Base-by-base conservation (phyloP, 352 stramenopile genomes). In the Pythium aquatile region DNA sequence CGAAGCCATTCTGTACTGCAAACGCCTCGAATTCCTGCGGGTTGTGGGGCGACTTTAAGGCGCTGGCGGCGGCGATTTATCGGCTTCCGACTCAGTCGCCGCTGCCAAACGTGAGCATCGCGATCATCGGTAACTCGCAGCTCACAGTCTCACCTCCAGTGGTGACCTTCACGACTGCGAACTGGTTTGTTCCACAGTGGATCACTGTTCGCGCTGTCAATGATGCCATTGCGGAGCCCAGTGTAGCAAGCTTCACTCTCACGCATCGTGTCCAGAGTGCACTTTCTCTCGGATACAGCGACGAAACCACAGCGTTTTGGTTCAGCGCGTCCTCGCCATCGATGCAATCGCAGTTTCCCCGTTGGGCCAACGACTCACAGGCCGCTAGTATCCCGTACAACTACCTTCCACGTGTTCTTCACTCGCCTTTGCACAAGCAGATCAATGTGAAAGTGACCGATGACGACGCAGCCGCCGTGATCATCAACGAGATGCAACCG, bases 181-280 rank as follows among this genome's bases (percentile, higher is more conserved):
- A 90, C 39, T 93, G 84, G 84, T 90, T 85, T 47, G 11, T 83
- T 2, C 81, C 82, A 0, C 84, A 91, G 47, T 69, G 57, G 35
- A 73, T 93, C 8, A 67, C 68, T 1, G 76, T 91, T 8, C 53
- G 54, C 28, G 84, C 82, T 11, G 57, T 81, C 0, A 67, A 89
- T 26, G 74, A 93, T 28, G 48, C 64, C 0, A 52, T 90, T 6
- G 77, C 77, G 14, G 73, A 89, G 28, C 49, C 60, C 14, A 69
- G 78, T 3, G 20, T 59, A 8, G 58, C 65, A 0, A 72, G 70
- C 29, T 72, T 73, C 13, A 73, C 61, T 8, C 76, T 93, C 46
- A 77, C 76, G 0, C 84, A 93, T 65, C 71, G 68, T 0, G 73
- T 93, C 0, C 77, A 91, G 65, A 79, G 75, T 14, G 44, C 44